Percentiles rank a stretch among this genome's conserved stretches.
phyloP scores from a whole-genome alignment of 2,329 filamentous ascomycete genomes.

The Colletotrichum magnum region DNA sequence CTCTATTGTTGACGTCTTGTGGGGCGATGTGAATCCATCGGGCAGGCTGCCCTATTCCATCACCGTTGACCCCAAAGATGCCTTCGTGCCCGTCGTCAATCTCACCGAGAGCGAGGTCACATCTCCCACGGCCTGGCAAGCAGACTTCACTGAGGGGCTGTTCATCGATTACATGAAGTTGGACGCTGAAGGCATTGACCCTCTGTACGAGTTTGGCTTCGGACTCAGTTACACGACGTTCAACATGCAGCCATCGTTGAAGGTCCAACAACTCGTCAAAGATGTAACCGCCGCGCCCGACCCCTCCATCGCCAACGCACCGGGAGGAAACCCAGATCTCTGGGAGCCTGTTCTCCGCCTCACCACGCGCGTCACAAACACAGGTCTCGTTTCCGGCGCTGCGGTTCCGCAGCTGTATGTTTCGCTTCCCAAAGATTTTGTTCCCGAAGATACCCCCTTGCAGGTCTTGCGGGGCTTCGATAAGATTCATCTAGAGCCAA shows the following conservation, averaged over 20 bases:
- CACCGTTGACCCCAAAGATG: conserved; percentile 60
- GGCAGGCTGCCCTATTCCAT: conserved; percentile 68
- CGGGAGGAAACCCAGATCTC: conserved; percentile 62
- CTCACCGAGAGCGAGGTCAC: conserved; percentile 73
- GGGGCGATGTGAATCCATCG: conserved; percentile 65
- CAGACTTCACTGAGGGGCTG: conserved; percentile 65
- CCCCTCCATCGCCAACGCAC: conserved; percentile 53
- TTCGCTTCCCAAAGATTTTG: conserved; percentile 50
- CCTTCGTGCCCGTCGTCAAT: conserved; percentile 56
- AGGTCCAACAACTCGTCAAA: conserved; percentile 51
- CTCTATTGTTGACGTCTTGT: conserved; percentile 80
- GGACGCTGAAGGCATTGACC: conserved; percentile 61
- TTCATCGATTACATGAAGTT: conserved; percentile 71
- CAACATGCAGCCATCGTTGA: conserved; percentile 60
- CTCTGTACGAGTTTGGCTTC: conserved; percentile 74
- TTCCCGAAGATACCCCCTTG: conserved; percentile 56
- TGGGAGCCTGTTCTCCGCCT: conserved; percentile 64
- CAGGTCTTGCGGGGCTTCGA: conserved; percentile 76
- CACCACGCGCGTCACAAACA: conserved; percentile 75
- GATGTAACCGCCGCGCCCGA: conserved; percentile 55
- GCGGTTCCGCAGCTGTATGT: conserved; percentile 76
- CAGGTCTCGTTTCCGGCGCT: conserved; percentile 71
- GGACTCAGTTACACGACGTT: conserved; percentile 79
- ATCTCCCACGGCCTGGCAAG: conserved; percentile 66
- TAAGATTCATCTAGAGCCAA: conserved; percentile 67